These are phyloP conservation scores for Penicillium ucsense DNA, from an alignment of 495 filamentous ascomycete genomes.

Conservation along the genomic window DNA sequence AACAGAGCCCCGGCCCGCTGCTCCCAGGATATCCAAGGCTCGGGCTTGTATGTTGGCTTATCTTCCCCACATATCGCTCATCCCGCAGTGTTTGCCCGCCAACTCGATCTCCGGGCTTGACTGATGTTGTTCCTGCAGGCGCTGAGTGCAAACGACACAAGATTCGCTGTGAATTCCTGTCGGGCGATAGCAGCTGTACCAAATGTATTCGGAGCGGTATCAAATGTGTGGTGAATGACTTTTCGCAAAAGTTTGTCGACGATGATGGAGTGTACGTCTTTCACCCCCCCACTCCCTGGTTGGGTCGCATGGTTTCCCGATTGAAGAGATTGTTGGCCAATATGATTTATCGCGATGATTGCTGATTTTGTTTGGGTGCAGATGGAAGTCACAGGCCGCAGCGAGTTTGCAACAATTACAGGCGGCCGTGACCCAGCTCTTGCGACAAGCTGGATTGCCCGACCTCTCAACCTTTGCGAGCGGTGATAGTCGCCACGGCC, in stretches of 20 bases:
- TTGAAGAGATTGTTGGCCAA: not conserved
- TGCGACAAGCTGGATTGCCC: conserved; percentile 29
- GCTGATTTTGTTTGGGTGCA: conserved; percentile 9
- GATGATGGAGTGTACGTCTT: conserved; percentile 35
- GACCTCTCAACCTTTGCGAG: conserved; percentile 31
- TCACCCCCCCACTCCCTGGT: not conserved
- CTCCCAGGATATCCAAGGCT: conserved; percentile 37
- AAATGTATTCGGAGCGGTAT: conserved; percentile 39
- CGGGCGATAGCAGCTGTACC: conserved; percentile 32
- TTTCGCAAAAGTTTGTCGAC: conserved; percentile 41
- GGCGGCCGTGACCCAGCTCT: conserved; percentile 34
- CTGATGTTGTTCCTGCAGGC: conserved; percentile 14
- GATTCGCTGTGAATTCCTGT: conserved; percentile 37
- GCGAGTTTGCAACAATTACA: conserved; percentile 34
- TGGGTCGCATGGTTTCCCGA: not conserved
- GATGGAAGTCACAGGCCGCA: conserved; percentile 38
- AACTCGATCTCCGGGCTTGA: not conserved
- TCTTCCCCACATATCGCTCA: conserved; percentile 5
- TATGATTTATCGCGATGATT: not conserved
- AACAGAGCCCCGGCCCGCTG: conserved; percentile 11
- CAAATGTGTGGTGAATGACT: conserved; percentile 40
- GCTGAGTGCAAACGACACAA: conserved; percentile 42
- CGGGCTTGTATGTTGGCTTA: conserved; percentile 31
- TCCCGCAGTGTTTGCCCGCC: not conserved
- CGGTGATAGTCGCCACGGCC: conserved; percentile 20